phyloP scores from a whole-genome alignment of 1,284 basidiomycete genomes.

The Leccinum pachyderme region DNA sequence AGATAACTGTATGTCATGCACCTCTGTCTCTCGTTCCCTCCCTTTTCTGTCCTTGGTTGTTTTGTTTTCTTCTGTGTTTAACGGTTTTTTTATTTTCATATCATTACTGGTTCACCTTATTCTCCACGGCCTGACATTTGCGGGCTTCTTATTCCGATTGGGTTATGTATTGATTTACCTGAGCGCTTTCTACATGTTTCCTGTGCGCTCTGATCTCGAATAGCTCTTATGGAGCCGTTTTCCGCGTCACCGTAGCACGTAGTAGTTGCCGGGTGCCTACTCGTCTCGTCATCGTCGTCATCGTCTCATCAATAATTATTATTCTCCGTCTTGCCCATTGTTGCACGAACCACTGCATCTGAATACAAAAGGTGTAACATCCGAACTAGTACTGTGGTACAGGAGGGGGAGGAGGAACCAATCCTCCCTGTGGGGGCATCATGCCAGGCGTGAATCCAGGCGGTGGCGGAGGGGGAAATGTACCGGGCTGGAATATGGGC shows the following conservation, averaged over 20 bases:
- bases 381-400: conserved; percentile 30
- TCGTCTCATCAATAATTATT: conserved; percentile 29
- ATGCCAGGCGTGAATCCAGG: conserved; percentile 34
- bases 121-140: conserved; percentile 20
- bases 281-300: conserved; percentile 22
- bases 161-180: conserved; percentile 23
- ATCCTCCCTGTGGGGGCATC: conserved; percentile 32
- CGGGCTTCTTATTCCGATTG: conserved; percentile 30
- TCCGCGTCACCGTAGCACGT: conserved; percentile 35
- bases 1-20: conserved; percentile 29
- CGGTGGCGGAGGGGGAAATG: conserved; percentile 32
- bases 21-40: background rate
- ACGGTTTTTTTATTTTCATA: conserved; percentile 27
- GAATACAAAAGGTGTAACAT: conserved; percentile 2
- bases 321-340: conserved; percentile 3
- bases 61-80: conserved; percentile 20
- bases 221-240: conserved; percentile 25
- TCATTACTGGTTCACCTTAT: conserved; percentile 34
- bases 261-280: conserved; percentile 37
- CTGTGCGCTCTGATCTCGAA: conserved; percentile 31
- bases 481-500: conserved; percentile 35
- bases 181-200: conserved; percentile 32
- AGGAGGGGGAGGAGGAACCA: conserved; percentile 35
- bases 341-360: too few relatives aligned
- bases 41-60: conserved; percentile 12